Evolutionary conservation across 805 yeast genomes (phyloP).

Genomic region (Pichia thaimueangensis): DNA sequence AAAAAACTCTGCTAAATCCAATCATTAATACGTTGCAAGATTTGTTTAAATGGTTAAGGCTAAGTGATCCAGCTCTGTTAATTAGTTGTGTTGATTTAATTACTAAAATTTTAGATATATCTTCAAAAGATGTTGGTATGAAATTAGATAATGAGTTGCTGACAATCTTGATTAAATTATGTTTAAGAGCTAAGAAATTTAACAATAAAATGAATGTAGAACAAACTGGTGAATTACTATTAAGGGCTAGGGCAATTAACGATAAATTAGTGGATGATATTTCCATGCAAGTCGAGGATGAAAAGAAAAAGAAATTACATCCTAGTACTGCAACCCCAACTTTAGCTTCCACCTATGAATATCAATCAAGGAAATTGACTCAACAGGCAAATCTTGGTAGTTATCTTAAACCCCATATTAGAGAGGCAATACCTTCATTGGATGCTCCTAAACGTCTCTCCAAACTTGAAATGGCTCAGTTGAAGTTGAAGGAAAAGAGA

Average conservation of each 20-base stretch:
- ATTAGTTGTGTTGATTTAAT: constrained; percentile 69
- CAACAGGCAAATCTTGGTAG: constrained; percentile 13
- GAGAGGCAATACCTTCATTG: constrained; percentile 4
- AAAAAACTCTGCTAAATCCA: constrained; percentile 36
- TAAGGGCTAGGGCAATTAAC: constrained; percentile 54
- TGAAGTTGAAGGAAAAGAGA: constrained; percentile 21
- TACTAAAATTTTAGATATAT: constrained; percentile 58
- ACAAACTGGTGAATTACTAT: constrained; percentile 58
- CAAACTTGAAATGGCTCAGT: constrained; percentile 23
- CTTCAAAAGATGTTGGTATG: constrained; percentile 46
- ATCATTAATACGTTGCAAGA: constrained; percentile 59
- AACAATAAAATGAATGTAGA: constrained; percentile 64
- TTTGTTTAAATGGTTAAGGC: constrained; percentile 73
- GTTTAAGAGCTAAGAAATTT: constrained; percentile 56
- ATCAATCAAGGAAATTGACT: constrained; percentile 8
- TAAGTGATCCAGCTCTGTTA: constrained; percentile 72
- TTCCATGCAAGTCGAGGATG: constrained; percentile 35
- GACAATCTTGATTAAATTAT: constrained; percentile 52
- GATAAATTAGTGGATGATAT: constrained; percentile 47
- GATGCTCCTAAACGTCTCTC: constrained; percentile 22
- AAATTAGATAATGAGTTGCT: constrained; percentile 48
- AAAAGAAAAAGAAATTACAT: constrained; percentile 20
- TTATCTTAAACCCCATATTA: constrained; percentile 7
- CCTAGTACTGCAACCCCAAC: constrained; percentile 3
- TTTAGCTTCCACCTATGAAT: constrained; percentile 8